These are phyloP conservation scores for Avena eriantha DNA, from an alignment of 176 grass and related monocot species.

Conservation along the genomic window DNA sequence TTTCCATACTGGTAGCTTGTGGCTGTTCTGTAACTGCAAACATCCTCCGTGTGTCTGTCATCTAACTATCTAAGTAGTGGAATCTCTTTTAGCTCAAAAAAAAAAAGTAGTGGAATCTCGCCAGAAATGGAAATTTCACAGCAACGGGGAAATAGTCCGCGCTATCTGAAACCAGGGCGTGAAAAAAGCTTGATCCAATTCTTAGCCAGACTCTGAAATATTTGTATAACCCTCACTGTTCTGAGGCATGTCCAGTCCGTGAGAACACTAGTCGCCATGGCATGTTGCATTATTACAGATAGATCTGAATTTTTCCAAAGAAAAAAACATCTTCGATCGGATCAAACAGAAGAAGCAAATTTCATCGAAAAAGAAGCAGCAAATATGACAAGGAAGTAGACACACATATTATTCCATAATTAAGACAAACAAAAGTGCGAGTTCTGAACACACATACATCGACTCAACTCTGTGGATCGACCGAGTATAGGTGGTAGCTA, in stretches of 20 bases:
- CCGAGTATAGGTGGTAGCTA: constrained; percentile 3
- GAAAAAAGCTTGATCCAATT: background rate
- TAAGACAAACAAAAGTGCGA: constrained; percentile 10
- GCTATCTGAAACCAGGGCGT: background rate
- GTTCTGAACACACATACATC: constrained; percentile 9
- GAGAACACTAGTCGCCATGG: too few relatives aligned
- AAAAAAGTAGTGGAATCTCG: too few relatives aligned
- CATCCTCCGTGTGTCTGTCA: background rate
- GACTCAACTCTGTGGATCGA: background rate
- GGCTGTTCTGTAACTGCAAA: background rate
- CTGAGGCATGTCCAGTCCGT: too few relatives aligned
- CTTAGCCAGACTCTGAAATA: too few relatives aligned
- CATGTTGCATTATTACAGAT: too few relatives aligned
- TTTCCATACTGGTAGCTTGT: background rate
- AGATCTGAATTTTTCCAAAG: too few relatives aligned
- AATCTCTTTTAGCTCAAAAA: too few relatives aligned
- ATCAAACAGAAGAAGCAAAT: too few relatives aligned
- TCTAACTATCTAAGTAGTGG: too few relatives aligned
- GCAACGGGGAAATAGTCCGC: background rate
- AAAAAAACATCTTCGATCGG: too few relatives aligned
- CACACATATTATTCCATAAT: constrained; percentile 28
- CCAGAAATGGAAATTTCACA: background rate
- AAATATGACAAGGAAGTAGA: background rate
- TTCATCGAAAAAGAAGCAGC: background rate
- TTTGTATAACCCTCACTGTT: too few relatives aligned